Evolutionary conservation across 2,329 filamentous ascomycete species (phyloP).

Genomic region (Neopestalotiopsis clavispora): DNA sequence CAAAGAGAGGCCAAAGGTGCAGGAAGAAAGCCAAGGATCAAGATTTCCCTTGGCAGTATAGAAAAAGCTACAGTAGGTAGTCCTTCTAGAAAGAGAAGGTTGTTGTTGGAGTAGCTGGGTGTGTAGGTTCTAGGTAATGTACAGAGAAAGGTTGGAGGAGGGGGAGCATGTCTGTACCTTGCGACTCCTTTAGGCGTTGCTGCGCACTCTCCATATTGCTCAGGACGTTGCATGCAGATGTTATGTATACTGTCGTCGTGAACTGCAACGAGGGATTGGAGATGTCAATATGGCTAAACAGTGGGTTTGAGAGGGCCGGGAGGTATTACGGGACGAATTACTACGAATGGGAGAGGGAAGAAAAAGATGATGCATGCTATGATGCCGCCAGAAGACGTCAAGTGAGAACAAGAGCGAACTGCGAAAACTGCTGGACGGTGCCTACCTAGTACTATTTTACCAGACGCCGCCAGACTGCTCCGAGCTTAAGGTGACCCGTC

Average conservation of each 20-base stretch:
- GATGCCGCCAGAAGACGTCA: slow-evolving; percentile 17
- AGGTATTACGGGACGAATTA: not conserved
- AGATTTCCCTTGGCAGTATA: not conserved
- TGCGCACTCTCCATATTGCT: slow-evolving; percentile 14
- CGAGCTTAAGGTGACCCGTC: slow-evolving; percentile 6
- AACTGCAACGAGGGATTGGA: not conserved
- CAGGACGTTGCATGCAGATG: slow-evolving; percentile 2
- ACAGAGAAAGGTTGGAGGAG: slow-evolving; percentile 10
- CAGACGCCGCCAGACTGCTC: slow-evolving; percentile 14
- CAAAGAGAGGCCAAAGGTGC: not conserved
- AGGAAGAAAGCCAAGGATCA: not conserved
- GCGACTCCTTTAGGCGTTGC: slow-evolving; percentile 25
- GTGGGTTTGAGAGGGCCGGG: not conserved
- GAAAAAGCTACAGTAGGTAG: not conserved
- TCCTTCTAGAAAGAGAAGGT: not conserved
- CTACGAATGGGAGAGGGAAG: slow-evolving; percentile 8
- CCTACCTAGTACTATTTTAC: too few relatives aligned
- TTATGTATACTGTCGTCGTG: not conserved
- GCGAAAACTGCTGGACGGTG: not conserved
- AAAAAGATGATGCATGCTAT: slow-evolving; percentile 15
- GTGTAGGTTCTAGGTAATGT: slow-evolving; percentile 22
- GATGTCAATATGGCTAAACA: not conserved
- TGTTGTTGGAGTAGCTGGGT: slow-evolving; percentile 19
- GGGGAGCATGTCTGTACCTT: slow-evolving; percentile 13
- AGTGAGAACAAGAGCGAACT: not conserved